phyloP scores from a whole-genome alignment of 2,329 filamentous ascomycete genomes.

The Proliferodiscus dingleyae region DNA sequence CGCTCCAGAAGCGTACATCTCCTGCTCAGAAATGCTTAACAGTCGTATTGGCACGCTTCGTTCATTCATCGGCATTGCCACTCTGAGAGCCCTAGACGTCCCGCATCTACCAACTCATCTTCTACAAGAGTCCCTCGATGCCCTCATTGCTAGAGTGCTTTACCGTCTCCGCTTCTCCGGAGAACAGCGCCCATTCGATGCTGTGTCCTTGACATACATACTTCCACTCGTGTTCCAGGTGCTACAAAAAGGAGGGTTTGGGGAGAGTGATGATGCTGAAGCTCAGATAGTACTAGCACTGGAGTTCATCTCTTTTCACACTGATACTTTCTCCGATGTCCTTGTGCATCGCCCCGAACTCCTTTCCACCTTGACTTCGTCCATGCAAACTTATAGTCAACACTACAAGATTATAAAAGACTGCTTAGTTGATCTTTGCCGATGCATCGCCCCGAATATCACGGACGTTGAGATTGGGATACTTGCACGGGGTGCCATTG shows the following conservation, averaged over 20 bases:
- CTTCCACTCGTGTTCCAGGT: conserved; percentile 77
- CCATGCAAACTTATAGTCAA: conserved; percentile 85
- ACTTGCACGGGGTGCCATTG: conserved; percentile 73
- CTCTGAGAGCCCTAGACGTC: conserved; percentile 72
- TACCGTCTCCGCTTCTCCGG: conserved; percentile 87
- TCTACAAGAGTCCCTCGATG: conserved; percentile 74
- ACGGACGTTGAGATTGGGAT: conserved; percentile 64
- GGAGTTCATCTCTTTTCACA: conserved; percentile 86
- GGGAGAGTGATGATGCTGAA: conserved; percentile 73
- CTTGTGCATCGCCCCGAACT: conserved; percentile 73
- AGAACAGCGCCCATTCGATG: conserved; percentile 91
- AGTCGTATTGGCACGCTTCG: conserved; percentile 69
- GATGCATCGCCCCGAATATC: conserved; percentile 80
- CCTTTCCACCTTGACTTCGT: conserved; percentile 64
- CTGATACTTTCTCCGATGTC: conserved; percentile 68
- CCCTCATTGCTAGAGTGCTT: conserved; percentile 79
- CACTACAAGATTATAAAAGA: conserved; percentile 96
- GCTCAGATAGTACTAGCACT: conserved; percentile 85
- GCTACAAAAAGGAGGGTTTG: conserved; percentile 74
- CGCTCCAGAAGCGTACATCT: conserved; percentile 72
- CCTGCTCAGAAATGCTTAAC: conserved; percentile 71
- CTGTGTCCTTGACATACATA: conserved; percentile 80
- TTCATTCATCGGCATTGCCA: conserved; percentile 82
- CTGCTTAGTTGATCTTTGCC: conserved; percentile 79
- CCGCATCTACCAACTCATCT: conserved; percentile 67